Evolutionary conservation across 805 yeast species (phyloP), one percentile per base, ranked within the genome.

Genomic region (Wickerhamiella alocasiicola): DNA sequence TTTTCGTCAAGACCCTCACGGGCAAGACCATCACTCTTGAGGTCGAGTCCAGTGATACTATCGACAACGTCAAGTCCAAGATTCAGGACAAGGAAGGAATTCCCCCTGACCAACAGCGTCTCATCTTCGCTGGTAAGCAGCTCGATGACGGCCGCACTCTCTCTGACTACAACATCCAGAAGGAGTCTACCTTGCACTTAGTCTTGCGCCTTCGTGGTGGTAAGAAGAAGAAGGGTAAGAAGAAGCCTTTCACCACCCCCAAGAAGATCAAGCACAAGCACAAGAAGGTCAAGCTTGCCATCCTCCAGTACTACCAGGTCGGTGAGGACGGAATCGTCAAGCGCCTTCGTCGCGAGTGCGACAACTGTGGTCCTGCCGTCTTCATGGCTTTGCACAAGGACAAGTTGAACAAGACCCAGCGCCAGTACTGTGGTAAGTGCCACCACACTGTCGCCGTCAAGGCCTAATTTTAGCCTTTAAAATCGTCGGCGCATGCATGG

Each of bases 201-300:
- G 97, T 88, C 53, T 73, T 88, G 55, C 85, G 96, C 77, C 81
- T 88, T 67, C 83, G 96, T 75, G 97, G 97, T 67, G 95, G 95
- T 72, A 95, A 95, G 76, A 91, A 87, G 83, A 91, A 91, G 91
- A 88, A 95, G 80, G n/a, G n/a, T n/a, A 91, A 91, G 91, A 91
- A 91, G 95, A 88, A 88, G 94, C 96, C 85, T 67, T 91, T 88
- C 88, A 88, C 97, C 74, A 88, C 97, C 66, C 98, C 98, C 77
- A 91, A 91, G 87, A 93, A 87, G 81, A 83, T 91, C 75, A 83
- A 73, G 75, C 97, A 91, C 93, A 87, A 85, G 81, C 95, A 84
- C 81, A 91, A 82, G 83, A 91, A 88, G 78, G 83, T 82, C 72
- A 91, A 91, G 82, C 78, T 91, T 65, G 97, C 96, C 71, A 96